Base-by-base conservation (phyloP, 345 rosid genomes). In the Salix udensis region DNA sequence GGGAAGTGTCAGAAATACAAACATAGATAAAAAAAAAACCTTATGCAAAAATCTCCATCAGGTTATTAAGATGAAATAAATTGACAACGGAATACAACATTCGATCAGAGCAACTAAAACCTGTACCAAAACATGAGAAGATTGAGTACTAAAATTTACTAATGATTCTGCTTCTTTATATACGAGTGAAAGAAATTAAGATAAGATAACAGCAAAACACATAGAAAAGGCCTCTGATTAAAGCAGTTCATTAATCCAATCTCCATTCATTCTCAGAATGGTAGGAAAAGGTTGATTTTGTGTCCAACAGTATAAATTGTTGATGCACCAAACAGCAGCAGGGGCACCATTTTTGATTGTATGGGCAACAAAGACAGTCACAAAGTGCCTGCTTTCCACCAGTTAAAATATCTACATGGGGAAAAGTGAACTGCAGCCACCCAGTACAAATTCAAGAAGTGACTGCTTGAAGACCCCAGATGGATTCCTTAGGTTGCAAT, bases 321-420 rank as follows among this genome's bases (percentile, higher is more conserved):
- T 31, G 80, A 75, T 84, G 83, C 85, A 81, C 67, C 78, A 68
- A 68, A 84, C 74, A 74, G 71, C 83, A 67, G 76, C 78, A 68
- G 68, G 30, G 85, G 73, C 69, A 83, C 87, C 80, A 75, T 52
- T 82, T 79, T 70, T 70, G 48, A 77, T 76, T 74, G 73, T 77
- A 83, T 77, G 83, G 82, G 84, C 70, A 77, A 79, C 79, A 46
- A 5, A 46, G 52, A 55, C 15, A n/a, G 64, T 58, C 64, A 77
- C 77, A 75, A 78, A 79, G 48, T 42, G 80, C 85, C 78, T 64
- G 83, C 82, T 85, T 84, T 83, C 85, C 87, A 81, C 72, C 78
- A 67, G 86, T 85, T 84, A 85, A 81, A 76, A 83, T 88, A 86
- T 89, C 87, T 89, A 89, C 89, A 89, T 70, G 73, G 80, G 81